Conservation (phyloP, 768 basidiomycete species). For the Leucocoprinus birnbaumii region DNA sequence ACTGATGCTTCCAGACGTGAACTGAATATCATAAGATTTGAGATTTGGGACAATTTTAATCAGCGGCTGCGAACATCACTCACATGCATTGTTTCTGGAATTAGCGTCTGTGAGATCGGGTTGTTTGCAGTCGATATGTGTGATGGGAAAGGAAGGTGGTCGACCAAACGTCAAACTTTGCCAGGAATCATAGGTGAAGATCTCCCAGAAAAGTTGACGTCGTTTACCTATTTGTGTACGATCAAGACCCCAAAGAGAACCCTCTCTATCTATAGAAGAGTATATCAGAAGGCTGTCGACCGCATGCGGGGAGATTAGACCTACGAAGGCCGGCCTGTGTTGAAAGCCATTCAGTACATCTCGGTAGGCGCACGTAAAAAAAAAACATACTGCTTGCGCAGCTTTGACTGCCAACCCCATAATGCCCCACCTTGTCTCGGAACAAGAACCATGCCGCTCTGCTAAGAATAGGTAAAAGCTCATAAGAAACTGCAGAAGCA, state of each 20-base stretch:
- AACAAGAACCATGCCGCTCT: conserved; percentile 63
- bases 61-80: conserved; percentile 37
- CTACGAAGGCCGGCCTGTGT: conserved; percentile 66
- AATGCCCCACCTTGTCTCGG: conserved; percentile 62
- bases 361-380: neutral
- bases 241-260: conserved; percentile 66
- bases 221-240: conserved; percentile 52
- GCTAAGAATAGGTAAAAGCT: conserved; percentile 65
- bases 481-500: conserved; percentile 53
- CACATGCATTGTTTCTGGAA: conserved; percentile 40
- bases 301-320: conserved; percentile 18
- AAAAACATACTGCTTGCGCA: conserved; percentile 60
- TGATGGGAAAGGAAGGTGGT: conserved; percentile 60
- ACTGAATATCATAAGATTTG: conserved; percentile 30
- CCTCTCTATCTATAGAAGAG: conserved; percentile 55
- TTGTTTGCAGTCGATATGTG: conserved; percentile 66
- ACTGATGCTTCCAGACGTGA: conserved; percentile 69
- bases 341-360: conserved; percentile 9
- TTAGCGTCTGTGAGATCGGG: conserved; percentile 42
- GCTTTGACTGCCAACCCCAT: conserved; percentile 71
- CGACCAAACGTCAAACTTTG: conserved; percentile 69
- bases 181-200: conserved; percentile 53
- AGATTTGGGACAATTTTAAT: too few species aligned
- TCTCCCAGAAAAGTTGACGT: conserved; percentile 69
- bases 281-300: neutral